Evolutionary conservation across 2,329 filamentous ascomycete genomes (phyloP).

Genomic region (Colletotrichum euphorbiae): DNA sequence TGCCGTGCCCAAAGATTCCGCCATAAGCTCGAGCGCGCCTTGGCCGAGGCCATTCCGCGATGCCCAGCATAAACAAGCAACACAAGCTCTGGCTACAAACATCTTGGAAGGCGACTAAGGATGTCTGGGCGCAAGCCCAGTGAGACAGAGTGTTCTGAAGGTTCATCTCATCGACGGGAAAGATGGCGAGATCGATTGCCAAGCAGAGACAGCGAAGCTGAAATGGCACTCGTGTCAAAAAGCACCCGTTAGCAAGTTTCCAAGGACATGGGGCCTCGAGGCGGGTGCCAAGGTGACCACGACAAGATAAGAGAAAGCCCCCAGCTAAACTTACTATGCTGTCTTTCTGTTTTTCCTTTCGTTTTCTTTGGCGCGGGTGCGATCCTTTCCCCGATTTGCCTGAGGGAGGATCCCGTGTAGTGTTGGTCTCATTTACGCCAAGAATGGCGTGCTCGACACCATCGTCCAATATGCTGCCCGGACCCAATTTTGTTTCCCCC

Average conservation of each 20-base stretch:
- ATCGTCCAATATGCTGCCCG: conserved; percentile 37
- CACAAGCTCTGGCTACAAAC: conserved; percentile 25
- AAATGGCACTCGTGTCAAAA: conserved; percentile 10
- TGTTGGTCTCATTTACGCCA: conserved; percentile 39
- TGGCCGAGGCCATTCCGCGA: conserved; percentile 20
- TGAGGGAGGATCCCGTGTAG: conserved; percentile 20
- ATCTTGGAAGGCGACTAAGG: background rate
- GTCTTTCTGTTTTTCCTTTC: background rate
- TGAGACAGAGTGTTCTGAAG: background rate
- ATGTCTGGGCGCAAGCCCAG: conserved; percentile 11
- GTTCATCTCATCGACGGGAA: background rate
- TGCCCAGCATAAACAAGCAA: conserved; percentile 28
- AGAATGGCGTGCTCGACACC: conserved; percentile 39
- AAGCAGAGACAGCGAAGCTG: background rate
- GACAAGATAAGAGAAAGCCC: conserved; percentile 4
- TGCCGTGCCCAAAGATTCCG: background rate
- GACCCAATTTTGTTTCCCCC: conserved; percentile 20
- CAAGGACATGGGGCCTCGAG: background rate
- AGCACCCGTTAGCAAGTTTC: background rate
- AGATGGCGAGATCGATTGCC: background rate
- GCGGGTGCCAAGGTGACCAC: conserved; percentile 2
- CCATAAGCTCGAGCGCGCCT: background rate
- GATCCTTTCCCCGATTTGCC: conserved; percentile 4
- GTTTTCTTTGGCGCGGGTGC: conserved; percentile 34
- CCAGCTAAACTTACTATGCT: background rate